These are phyloP conservation scores for Fusarium secorum DNA, from an alignment of 2,329 filamentous ascomycete species.

Conservation along the genomic window DNA sequence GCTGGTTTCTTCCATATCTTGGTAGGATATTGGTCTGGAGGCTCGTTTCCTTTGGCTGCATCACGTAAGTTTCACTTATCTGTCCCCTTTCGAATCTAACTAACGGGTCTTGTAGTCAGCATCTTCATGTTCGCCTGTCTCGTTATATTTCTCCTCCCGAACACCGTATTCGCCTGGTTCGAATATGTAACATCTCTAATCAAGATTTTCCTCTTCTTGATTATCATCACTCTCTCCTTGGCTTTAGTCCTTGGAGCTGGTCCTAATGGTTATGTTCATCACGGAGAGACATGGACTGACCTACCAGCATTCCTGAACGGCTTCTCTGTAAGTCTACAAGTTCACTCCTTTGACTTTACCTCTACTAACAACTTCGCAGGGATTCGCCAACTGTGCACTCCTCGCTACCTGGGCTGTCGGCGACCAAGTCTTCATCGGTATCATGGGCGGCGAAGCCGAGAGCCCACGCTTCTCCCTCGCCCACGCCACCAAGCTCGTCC, in stretches of 20 bases:
- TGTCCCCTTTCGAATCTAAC: not conserved
- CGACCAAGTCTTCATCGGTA: constrained; percentile 36
- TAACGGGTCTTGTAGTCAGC: not conserved
- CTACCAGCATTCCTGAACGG: constrained; percentile 18
- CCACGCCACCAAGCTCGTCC: constrained; percentile 32
- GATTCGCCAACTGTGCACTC: constrained; percentile 31
- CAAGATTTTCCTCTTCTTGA: constrained; percentile 28
- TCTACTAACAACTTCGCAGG: not conserved
- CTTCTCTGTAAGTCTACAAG: constrained; percentile 8
- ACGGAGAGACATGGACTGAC: constrained; percentile 18
- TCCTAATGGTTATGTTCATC: constrained; percentile 1
- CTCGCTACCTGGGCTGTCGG: constrained; percentile 35
- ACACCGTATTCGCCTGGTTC: constrained; percentile 27
- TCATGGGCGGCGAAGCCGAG: constrained; percentile 35
- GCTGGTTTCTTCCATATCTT: constrained; percentile 25
- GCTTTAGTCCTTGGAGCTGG: constrained; percentile 22
- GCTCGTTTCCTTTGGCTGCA: constrained; percentile 17
- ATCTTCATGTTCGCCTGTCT: constrained; percentile 22
- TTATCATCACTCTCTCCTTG: constrained; percentile 22
- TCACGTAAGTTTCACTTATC: not conserved
- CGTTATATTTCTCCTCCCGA: constrained; percentile 26
- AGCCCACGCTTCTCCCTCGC: constrained; percentile 26
- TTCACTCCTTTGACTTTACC: accelerated
- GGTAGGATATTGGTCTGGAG: constrained; percentile 17
- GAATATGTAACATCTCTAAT: constrained; percentile 29